These are phyloP conservation scores for Austroboletus olivaceoglutinosus DNA, from an alignment of 1,284 basidiomycete species.

Conservation along the genomic window DNA sequence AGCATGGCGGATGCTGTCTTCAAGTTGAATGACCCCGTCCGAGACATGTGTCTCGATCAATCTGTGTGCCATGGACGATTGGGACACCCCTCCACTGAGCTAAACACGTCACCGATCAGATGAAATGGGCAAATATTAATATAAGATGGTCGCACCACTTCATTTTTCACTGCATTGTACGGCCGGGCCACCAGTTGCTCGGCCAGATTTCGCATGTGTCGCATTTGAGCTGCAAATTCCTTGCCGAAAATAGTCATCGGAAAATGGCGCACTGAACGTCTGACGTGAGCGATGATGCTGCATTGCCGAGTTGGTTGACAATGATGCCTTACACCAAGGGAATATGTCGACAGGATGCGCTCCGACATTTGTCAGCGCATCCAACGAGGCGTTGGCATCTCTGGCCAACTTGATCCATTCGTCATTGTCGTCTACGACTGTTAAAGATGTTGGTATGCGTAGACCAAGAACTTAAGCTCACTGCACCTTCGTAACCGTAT, in stretches of 20 bases:
- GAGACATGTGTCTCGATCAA: not conserved
- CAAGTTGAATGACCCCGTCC: constrained; percentile 1
- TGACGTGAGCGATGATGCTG: not conserved
- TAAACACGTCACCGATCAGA: not conserved
- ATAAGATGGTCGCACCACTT: not conserved
- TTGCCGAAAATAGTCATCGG: constrained; percentile 4
- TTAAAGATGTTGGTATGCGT: not conserved
- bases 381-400: constrained; percentile 4
- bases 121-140: not conserved
- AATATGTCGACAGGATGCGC: constrained; percentile 8
- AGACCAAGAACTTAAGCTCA: not conserved
- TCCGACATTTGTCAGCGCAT: constrained; percentile 4
- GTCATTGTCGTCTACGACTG: constrained; percentile 2
- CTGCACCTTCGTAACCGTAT: constrained; percentile 6
- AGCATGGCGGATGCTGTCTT: constrained; percentile 5
- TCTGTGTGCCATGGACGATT: constrained; percentile 7
- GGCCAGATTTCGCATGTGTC: constrained; percentile 2
- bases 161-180: constrained; percentile 1
- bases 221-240: constrained; percentile 3
- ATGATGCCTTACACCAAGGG: constrained; percentile 1
- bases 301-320: not conserved
- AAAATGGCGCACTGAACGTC: constrained; percentile 1
- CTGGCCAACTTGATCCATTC: constrained; percentile 5
- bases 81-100: constrained; percentile 3
- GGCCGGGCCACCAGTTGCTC: constrained; percentile 1